Conservation (phyloP, 1,284 basidiomycete species). For the Leccinum griseonigrum region DNA sequence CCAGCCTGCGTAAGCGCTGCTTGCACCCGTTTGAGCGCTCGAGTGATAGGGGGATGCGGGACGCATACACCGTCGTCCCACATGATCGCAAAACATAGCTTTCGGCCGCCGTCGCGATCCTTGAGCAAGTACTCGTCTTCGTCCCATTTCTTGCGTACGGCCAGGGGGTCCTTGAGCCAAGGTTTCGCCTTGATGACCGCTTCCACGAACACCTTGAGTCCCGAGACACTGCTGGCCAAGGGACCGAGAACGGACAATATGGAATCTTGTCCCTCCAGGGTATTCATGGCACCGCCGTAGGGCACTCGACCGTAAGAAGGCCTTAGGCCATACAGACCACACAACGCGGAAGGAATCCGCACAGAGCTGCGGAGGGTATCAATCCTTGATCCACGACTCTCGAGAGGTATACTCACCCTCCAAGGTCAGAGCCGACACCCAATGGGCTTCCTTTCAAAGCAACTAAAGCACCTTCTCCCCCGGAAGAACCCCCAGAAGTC, state of each 20-base stretch:
- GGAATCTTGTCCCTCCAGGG: constrained; percentile 69
- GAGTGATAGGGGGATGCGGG: constrained; percentile 69
- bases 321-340: constrained; percentile 67
- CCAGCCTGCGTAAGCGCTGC: constrained; percentile 61
- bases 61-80: constrained; percentile 59
- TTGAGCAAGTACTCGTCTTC: constrained; percentile 55
- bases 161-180: constrained; percentile 69
- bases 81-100: constrained; percentile 61
- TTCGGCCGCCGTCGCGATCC: constrained; percentile 56
- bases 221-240: constrained; percentile 54
- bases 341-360: constrained; percentile 66
- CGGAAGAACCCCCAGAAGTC: constrained; percentile 58
- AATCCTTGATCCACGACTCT: neutral
- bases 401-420: constrained; percentile 43
- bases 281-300: constrained; percentile 61
- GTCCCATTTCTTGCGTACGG: constrained; percentile 63
- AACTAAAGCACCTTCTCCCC: constrained; percentile 66
- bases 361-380: constrained; percentile 46
- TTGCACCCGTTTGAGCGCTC: constrained; percentile 61
- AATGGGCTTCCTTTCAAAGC: constrained; percentile 55
- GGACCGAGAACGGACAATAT: constrained; percentile 74
- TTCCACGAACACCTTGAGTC: constrained; percentile 63
- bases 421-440: constrained; percentile 70
- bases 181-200: constrained; percentile 54
- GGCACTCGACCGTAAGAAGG: constrained; percentile 73